A percentile compares a stretch with the other conserved stretches of the same genome.
phyloP scores from a whole-genome alignment of 129 eudicot species.

The Pseudognaphalium luteoalbum region DNA sequence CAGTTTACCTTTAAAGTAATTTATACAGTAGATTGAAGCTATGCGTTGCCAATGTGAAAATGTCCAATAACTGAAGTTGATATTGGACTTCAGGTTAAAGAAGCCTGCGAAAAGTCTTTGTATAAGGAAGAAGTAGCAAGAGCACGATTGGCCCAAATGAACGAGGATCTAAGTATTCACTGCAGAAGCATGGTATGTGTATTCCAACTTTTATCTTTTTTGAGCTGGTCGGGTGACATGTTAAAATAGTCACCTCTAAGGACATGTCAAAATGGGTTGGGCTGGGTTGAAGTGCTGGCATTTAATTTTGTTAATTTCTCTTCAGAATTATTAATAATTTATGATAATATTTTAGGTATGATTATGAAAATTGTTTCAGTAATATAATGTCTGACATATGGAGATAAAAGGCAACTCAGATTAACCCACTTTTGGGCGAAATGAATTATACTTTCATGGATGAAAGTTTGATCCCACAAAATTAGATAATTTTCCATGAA shows the following conservation, averaged over 20 bases:
- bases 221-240: not conserved
- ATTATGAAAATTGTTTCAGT: not conserved
- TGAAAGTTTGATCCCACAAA: not conserved
- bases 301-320: not conserved
- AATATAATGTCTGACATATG: not conserved
- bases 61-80: not conserved
- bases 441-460: not conserved
- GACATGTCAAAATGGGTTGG: not conserved
- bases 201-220: not conserved
- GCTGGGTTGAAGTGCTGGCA: not conserved
- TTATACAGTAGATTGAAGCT: not conserved
- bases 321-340: too few species aligned
- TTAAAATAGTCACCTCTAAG: not conserved
- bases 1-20: not conserved
- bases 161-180: conserved; percentile 38
- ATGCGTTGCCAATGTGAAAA: not conserved
- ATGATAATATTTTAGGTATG: not conserved
- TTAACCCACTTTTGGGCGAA: not conserved
- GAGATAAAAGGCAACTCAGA: not conserved
- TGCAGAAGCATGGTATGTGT: conserved; percentile 45
- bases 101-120: conserved; percentile 36
- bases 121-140: conserved; percentile 38
- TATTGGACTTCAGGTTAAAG: conserved; percentile 32
- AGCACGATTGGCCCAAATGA: conserved; percentile 37
- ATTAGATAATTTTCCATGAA: too few species aligned